Percentiles rank a stretch among this genome's conserved stretches.
These are phyloP conservation scores for Verticillium longisporum DNA, from an alignment of 2,329 filamentous ascomycete genomes.

Conservation along the genomic window DNA sequence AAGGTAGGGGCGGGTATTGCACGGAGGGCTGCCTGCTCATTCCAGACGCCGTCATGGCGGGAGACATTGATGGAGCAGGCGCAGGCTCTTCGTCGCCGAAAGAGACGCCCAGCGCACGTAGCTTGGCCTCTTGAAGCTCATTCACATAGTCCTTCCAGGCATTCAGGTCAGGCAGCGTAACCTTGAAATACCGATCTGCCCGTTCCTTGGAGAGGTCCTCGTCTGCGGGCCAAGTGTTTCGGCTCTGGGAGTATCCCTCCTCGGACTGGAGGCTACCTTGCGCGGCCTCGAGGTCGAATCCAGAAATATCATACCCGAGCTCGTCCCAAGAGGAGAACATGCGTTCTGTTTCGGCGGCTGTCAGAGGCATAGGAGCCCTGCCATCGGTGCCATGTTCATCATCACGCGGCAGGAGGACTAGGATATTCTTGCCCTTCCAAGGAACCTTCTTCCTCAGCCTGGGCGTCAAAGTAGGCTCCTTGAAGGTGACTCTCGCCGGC, in stretches of 20 bases:
- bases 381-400: slow-evolving; percentile 56
- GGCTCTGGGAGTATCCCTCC: slow-evolving; percentile 53
- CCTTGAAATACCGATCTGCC: slow-evolving; percentile 43
- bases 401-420: slow-evolving; percentile 62
- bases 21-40: slow-evolving; percentile 64
- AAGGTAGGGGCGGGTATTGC: slow-evolving; percentile 68
- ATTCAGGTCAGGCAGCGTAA: slow-evolving; percentile 65
- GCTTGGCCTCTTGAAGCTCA: slow-evolving; percentile 81
- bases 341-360: slow-evolving; percentile 45
- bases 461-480: slow-evolving; percentile 39
- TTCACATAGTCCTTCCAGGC: slow-evolving; percentile 72
- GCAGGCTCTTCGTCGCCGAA: slow-evolving; percentile 66
- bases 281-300: slow-evolving; percentile 54
- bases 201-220: slow-evolving; percentile 53
- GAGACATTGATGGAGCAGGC: slow-evolving; percentile 57
- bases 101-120: slow-evolving; percentile 84
- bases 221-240: slow-evolving; percentile 59
- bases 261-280: slow-evolving; percentile 15
- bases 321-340: slow-evolving; percentile 63
- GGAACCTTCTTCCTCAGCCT: slow-evolving; percentile 63
- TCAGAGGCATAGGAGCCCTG: slow-evolving; percentile 46
- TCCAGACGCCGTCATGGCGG: slow-evolving; percentile 42
- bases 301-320: slow-evolving; percentile 60
- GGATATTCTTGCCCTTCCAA: slow-evolving; percentile 69
- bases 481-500: slow-evolving; percentile 26